These are phyloP conservation scores for Phanerochaete carnosa DNA, from an alignment of 768 basidiomycete genomes.

Conservation along the genomic window DNA sequence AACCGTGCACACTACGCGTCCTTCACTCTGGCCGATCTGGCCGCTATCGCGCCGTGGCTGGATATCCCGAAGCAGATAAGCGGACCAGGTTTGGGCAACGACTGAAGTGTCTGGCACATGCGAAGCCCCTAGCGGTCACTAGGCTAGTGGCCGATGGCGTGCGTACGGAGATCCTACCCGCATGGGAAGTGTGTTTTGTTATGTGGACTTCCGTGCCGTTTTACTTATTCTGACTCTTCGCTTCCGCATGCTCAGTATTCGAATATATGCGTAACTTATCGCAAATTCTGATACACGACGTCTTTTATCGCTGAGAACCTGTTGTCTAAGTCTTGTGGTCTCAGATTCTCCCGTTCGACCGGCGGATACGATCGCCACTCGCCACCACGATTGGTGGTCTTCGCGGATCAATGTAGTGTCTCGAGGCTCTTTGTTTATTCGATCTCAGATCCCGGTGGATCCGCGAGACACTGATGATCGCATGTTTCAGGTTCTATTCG, in stretches of 20 bases:
- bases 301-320: not conserved
- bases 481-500: slow-evolving; percentile 11
- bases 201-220: not conserved
- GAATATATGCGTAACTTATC: not conserved
- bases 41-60: slow-evolving; percentile 78
- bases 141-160: not conserved
- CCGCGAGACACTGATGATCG: slow-evolving; percentile 7
- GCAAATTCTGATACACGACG: not conserved
- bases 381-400: not conserved
- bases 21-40: slow-evolving; percentile 66
- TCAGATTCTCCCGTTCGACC: not conserved
- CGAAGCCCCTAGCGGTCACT: not conserved
- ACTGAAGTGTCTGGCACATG: not conserved
- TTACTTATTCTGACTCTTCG: not conserved
- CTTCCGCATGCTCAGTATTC: not conserved
- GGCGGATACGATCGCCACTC: not conserved
- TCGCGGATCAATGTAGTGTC: not conserved
- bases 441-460: slow-evolving; percentile 3
- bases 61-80: slow-evolving; percentile 63
- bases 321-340: not conserved
- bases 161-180: not conserved
- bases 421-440: not conserved
- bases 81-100: slow-evolving; percentile 68
- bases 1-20: slow-evolving; percentile 64
- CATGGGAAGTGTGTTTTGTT: not conserved